These are phyloP conservation scores for Bipolaris zeicola DNA, from an alignment of 2,329 filamentous ascomycete species.

Conservation along the genomic window DNA sequence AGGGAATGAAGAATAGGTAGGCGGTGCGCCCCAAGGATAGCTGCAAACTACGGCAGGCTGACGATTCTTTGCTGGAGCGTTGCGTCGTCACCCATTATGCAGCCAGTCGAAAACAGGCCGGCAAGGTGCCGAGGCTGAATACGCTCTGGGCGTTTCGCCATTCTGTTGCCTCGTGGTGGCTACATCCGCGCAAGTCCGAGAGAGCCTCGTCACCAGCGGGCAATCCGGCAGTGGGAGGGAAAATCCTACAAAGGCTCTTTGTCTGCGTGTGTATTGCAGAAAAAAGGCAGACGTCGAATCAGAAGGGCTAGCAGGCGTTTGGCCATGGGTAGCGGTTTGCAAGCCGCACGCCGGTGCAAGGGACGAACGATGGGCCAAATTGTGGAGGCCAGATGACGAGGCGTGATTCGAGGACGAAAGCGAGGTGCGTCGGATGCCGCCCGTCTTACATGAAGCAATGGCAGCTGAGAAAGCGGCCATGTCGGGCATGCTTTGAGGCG, in stretches of 20 bases:
- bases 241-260: neutral
- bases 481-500: slow-evolving; percentile 10
- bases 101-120: slow-evolving; percentile 19
- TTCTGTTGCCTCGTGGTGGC: slow-evolving; percentile 27
- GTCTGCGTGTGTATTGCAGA: neutral
- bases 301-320: slow-evolving; percentile 13
- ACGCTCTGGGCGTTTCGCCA: slow-evolving; percentile 26
- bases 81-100: slow-evolving; percentile 18
- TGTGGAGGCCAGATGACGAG: slow-evolving; percentile 33
- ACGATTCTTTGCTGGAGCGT: slow-evolving; percentile 15
- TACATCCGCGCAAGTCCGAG: slow-evolving; percentile 38
- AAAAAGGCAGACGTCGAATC: slow-evolving; percentile 30
- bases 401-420: slow-evolving; percentile 34
- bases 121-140: slow-evolving; percentile 26
- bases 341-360: slow-evolving; percentile 31
- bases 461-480: slow-evolving; percentile 25
- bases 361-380: slow-evolving; percentile 33
- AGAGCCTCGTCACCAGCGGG: slow-evolving; percentile 38
- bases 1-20: slow-evolving; percentile 11
- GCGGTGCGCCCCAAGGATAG: slow-evolving; percentile 21
- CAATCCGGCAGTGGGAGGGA: slow-evolving; percentile 28
- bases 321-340: slow-evolving; percentile 28
- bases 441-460: slow-evolving; percentile 28
- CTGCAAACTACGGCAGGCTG: slow-evolving; percentile 10
- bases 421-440: slow-evolving; percentile 30